Evolutionary conservation across 139 green algal genomes (phyloP).

Genomic region (Chlamydomonas eustigma): DNA sequence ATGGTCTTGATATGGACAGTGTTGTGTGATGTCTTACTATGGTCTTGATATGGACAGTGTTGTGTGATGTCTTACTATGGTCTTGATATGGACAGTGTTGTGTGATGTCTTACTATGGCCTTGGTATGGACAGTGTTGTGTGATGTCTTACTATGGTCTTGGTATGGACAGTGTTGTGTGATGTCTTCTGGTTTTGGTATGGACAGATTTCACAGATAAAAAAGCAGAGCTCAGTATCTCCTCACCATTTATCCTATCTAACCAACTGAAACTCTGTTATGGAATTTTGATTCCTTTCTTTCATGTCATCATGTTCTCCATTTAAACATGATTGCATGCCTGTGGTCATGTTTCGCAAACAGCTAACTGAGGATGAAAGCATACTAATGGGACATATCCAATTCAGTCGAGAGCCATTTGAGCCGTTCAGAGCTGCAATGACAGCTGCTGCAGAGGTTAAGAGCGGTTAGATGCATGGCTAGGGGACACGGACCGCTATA

Average conservation of each 20-base stretch:
- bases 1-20: background rate
- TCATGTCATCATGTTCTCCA: too few species aligned
- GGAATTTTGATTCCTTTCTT: background rate
- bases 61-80: background rate
- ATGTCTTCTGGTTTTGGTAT: background rate
- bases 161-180: background rate
- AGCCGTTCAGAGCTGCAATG: background rate
- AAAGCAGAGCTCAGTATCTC: background rate
- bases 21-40: background rate
- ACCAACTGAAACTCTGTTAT: background rate
- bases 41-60: background rate
- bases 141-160: background rate
- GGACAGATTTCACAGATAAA: background rate
- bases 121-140: background rate
- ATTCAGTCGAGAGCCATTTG: slow-evolving; percentile 26
- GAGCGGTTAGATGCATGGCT: too few species aligned
- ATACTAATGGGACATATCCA: slow-evolving; percentile 34
- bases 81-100: background rate
- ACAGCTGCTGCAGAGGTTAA: too few species aligned
- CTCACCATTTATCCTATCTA: background rate
- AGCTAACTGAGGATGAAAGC: slow-evolving; percentile 26
- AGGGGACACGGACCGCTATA: too few species aligned
- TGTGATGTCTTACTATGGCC: background rate
- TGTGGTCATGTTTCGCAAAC: background rate
- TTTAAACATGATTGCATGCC: too few species aligned